These are phyloP conservation scores for Phytophthora rubi DNA, from an alignment of 352 stramenopile genomes.

Conservation along the genomic window DNA sequence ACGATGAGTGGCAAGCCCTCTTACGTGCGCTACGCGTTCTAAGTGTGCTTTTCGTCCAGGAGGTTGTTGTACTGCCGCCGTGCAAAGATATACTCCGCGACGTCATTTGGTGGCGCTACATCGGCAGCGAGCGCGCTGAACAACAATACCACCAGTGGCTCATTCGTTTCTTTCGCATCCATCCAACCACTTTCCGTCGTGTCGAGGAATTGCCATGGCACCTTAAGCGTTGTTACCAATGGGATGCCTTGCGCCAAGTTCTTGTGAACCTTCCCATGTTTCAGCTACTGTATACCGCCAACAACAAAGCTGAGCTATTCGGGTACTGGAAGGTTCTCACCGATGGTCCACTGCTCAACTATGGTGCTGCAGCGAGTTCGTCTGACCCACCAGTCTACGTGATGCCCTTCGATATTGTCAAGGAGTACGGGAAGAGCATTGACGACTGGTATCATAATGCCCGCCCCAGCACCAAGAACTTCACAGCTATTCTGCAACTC, in stretches of 20 bases:
- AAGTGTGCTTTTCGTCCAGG: conserved; percentile 82
- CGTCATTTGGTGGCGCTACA: conserved; percentile 89
- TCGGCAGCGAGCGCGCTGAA: conserved; percentile 73
- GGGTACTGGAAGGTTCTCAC: conserved; percentile 90
- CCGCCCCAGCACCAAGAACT: conserved; percentile 74
- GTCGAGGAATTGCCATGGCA: conserved; percentile 94
- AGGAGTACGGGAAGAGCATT: conserved; percentile 89
- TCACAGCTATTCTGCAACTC: conserved; percentile 80
- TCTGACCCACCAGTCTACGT: conserved; percentile 55
- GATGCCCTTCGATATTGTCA: conserved; percentile 92
- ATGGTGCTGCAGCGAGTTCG: conserved; percentile 37
- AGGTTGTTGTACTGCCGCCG: conserved; percentile 88
- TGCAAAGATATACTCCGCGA: conserved; percentile 90
- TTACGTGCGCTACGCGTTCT: conserved; percentile 73
- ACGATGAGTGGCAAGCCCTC: conserved; percentile 75
- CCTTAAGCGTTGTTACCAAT: conserved; percentile 90
- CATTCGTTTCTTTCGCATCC: conserved; percentile 84
- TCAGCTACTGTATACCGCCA: conserved; percentile 90
- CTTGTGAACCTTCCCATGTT: conserved; percentile 93
- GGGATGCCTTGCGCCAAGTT: conserved; percentile 84
- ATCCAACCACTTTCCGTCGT: conserved; percentile 79
- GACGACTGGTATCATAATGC: conserved; percentile 86
- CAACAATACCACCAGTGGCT: conserved; percentile 84
- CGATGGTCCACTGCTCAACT: conserved; percentile 71
- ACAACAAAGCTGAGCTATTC: conserved; percentile 92